Evolutionary conservation across 129 eudicot genomes (phyloP).

Genomic region (Chrysanthemum lavandulifolium): DNA sequence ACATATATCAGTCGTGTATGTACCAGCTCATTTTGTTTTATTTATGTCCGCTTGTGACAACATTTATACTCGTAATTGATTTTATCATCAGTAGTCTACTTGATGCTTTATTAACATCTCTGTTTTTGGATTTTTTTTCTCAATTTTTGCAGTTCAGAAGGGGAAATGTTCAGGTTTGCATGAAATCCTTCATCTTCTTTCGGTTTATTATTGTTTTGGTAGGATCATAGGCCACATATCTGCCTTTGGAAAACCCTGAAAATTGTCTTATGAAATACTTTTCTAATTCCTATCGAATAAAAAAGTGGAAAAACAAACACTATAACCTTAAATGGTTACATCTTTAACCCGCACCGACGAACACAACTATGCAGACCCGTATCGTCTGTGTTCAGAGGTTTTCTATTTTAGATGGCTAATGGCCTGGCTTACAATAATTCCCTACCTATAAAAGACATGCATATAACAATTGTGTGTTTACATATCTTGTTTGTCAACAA

Average conservation of each 20-base stretch:
- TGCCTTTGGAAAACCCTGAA: too few relatives aligned
- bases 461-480: not conserved
- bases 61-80: not conserved
- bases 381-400: not conserved
- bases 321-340: not conserved
- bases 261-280: not conserved
- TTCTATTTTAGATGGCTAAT: not conserved
- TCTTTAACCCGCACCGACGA: not conserved
- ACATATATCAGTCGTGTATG: not conserved
- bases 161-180: conserved; percentile 65
- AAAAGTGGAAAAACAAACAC: too few relatives aligned
- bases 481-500: conserved; percentile 1
- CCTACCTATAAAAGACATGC: not conserved
- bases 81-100: not conserved
- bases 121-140: not conserved
- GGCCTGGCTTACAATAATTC: not conserved
- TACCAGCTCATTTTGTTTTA: not conserved
- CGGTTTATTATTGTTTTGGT: not conserved
- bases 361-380: not conserved
- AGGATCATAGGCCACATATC: too few relatives aligned
- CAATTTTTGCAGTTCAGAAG: conserved; percentile 59
- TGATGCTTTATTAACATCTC: conserved; percentile 17
- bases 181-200: not conserved
- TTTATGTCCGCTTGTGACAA: not conserved
- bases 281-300: too few relatives aligned